Conservation (phyloP, 2,329 filamentous ascomycete genomes). For the Anthostomella pinea region DNA sequence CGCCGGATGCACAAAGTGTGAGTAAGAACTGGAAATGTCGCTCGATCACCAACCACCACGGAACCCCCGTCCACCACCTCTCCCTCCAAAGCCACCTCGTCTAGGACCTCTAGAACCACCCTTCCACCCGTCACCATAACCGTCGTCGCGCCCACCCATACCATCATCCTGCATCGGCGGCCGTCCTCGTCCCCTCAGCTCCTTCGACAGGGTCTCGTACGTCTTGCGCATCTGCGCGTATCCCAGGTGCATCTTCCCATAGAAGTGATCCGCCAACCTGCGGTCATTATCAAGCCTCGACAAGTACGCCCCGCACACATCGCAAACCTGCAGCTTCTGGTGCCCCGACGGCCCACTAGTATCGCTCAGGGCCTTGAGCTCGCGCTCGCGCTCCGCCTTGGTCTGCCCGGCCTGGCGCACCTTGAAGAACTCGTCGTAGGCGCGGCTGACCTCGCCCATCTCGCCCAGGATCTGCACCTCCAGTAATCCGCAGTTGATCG, state of each 20-base stretch:
- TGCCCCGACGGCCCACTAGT: conserved; percentile 91
- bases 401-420: conserved; percentile 75
- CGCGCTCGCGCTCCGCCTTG: conserved; percentile 80
- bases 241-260: conserved; percentile 98
- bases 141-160: conserved; percentile 47
- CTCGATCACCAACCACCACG: conserved; percentile 44
- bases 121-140: conserved; percentile 43
- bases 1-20: conserved; percentile 15
- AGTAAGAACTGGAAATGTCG: not conserved
- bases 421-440: conserved; percentile 84
- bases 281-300: conserved; percentile 91
- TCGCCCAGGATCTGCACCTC: conserved; percentile 86
- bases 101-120: conserved; percentile 49
- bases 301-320: conserved; percentile 95
- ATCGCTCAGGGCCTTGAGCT: conserved; percentile 86
- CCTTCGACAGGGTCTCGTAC: conserved; percentile 80
- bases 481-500: conserved; percentile 76
- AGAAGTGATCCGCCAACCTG: conserved; percentile 92
- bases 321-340: conserved; percentile 97
- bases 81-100: conserved; percentile 50
- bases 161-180: conserved; percentile 45
- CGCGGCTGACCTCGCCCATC: conserved; percentile 73
- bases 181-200: conserved; percentile 71
- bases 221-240: conserved; percentile 98
- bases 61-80: conserved; percentile 41